Evolutionary conservation across 306 rosid species (phyloP).

Genomic region (Fragaria ananassa): DNA sequence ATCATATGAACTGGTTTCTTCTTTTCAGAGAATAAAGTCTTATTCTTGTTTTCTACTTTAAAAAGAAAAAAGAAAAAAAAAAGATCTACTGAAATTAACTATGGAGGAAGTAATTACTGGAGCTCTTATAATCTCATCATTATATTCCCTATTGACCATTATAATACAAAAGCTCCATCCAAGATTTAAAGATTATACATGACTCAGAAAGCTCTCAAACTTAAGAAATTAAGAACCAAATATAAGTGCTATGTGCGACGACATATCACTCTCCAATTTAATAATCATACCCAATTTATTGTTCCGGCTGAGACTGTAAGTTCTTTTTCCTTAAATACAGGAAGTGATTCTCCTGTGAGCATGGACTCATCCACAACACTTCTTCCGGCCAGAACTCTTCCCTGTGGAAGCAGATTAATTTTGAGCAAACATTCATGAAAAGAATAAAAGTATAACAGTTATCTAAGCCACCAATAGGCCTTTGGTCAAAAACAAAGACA

Average conservation of each 20-base stretch:
- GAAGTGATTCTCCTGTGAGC: slow-evolving; percentile 99
- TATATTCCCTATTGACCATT: neutral
- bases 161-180: neutral
- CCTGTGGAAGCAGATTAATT: slow-evolving; percentile 45
- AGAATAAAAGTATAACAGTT: neutral
- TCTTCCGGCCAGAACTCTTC: slow-evolving; percentile 84
- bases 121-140: neutral
- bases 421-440: slow-evolving; percentile 29
- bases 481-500: neutral
- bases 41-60: neutral
- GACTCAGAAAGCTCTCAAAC: neutral
- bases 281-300: slow-evolving; percentile 78
- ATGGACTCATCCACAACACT: slow-evolving; percentile 97
- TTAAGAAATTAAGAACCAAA: neutral
- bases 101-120: neutral
- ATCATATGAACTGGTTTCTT: neutral
- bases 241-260: neutral
- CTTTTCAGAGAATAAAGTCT: neutral
- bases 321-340: slow-evolving; percentile 87
- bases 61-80: neutral
- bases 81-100: neutral
- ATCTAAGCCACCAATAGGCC: neutral
- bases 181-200: neutral
- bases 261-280: slow-evolving; percentile 18
- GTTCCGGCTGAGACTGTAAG: slow-evolving; percentile 87